These are phyloP conservation scores for Sarcodon aspratus DNA, from an alignment of 768 basidiomycete species.

Conservation along the genomic window DNA sequence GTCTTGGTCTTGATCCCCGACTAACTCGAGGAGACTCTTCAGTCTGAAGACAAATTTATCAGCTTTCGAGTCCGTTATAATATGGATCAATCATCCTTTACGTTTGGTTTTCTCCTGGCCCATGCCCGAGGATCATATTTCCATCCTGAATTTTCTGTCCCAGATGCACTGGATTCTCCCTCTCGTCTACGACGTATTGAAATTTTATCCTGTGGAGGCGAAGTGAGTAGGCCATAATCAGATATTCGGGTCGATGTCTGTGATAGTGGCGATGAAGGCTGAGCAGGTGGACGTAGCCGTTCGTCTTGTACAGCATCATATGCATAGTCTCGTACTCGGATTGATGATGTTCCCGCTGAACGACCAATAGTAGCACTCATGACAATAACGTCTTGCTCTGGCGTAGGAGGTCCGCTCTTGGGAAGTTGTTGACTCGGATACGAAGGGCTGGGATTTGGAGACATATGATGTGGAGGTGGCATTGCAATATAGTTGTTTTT, in stretches of 20 bases:
- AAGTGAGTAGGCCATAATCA: not conserved
- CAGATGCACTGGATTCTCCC: not conserved
- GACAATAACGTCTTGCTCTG: not conserved
- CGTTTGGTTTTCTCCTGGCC: too few species aligned
- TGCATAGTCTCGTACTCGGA: not conserved
- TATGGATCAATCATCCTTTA: too few species aligned
- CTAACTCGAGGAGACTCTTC: not conserved
- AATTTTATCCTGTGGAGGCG: not conserved
- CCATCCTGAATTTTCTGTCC: too few species aligned
- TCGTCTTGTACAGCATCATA: not conserved
- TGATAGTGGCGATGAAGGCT: not conserved
- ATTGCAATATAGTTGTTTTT: constrained; percentile 37
- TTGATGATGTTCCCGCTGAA: not conserved
- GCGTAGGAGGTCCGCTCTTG: not conserved
- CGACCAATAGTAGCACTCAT: not conserved
- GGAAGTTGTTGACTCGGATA: not conserved
- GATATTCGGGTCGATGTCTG: not conserved
- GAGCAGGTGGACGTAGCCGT: not conserved
- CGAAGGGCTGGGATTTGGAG: not conserved
- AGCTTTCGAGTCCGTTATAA: too few species aligned
- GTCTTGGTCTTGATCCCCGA: not conserved
- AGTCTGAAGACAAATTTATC: not conserved
- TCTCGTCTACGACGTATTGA: not conserved
- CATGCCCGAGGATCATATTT: too few species aligned
- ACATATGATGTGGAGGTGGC: constrained; percentile 52